Conservation (phyloP, 768 basidiomycete species). For the Galerina marginata region DNA sequence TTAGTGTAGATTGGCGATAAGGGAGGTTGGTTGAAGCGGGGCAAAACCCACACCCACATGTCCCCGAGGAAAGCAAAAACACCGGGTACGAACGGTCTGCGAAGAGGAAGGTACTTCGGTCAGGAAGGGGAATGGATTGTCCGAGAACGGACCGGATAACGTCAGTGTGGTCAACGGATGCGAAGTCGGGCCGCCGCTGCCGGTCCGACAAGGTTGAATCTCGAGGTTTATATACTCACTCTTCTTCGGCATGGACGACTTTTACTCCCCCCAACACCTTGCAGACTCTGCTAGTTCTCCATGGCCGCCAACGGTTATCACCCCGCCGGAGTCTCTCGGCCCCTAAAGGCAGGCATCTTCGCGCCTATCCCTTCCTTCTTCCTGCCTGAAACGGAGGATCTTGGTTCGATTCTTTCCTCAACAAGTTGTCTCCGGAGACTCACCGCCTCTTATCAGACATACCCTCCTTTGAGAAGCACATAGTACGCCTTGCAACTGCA, state of each 20-base stretch:
- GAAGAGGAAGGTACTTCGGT: slow-evolving; percentile 11
- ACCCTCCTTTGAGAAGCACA: slow-evolving; percentile 68
- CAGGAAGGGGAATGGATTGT: slow-evolving; percentile 15
- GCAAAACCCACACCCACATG: slow-evolving; percentile 9
- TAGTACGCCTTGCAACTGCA: slow-evolving; percentile 64
- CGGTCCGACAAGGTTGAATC: slow-evolving; percentile 25
- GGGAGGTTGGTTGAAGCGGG: background rate
- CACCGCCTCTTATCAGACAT: slow-evolving; percentile 53
- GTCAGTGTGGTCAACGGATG: slow-evolving; percentile 17
- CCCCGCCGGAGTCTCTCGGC: slow-evolving; percentile 47
- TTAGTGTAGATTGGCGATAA: too few species aligned
- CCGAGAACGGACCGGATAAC: slow-evolving; percentile 32
- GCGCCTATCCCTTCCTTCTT: slow-evolving; percentile 91
- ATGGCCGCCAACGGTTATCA: slow-evolving; percentile 52
- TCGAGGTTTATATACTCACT: slow-evolving; percentile 22
- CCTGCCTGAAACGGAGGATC: slow-evolving; percentile 73
- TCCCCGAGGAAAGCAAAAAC: slow-evolving; percentile 8
- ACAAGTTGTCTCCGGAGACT: background rate
- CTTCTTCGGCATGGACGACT: slow-evolving; percentile 2
- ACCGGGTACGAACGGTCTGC: slow-evolving; percentile 2
- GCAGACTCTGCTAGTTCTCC: slow-evolving; percentile 9
- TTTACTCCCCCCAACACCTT: slow-evolving; percentile 19
- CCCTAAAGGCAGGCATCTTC: slow-evolving; percentile 77
- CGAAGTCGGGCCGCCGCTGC: slow-evolving; percentile 27
- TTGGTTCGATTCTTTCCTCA: slow-evolving; percentile 58